Conservation (phyloP, 2,329 filamentous ascomycete species). For the Cordyceps sp. region DNA sequence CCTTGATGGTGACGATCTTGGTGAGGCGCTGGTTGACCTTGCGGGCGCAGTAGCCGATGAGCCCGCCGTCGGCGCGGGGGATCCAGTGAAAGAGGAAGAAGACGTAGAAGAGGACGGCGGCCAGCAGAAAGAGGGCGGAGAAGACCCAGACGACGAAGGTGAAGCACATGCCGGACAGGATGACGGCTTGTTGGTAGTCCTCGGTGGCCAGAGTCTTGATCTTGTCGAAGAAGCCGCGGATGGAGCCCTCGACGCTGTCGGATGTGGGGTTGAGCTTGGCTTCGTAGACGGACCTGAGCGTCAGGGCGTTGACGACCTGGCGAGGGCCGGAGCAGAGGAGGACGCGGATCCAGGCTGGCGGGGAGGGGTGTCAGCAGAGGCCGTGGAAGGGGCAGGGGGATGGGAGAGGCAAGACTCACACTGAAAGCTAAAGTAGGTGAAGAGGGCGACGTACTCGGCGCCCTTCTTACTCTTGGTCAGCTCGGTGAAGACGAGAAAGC, state of each 20-base stretch:
- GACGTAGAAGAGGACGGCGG: conserved; percentile 64
- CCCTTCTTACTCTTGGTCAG: conserved; percentile 86
- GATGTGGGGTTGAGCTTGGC: conserved; percentile 46
- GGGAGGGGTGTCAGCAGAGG: too few species aligned
- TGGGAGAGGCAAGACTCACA: too few species aligned
- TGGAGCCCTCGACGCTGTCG: conserved; percentile 38
- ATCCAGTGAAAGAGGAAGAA: conserved; percentile 90
- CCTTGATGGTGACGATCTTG: conserved; percentile 70
- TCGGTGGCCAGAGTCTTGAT: conserved; percentile 54
- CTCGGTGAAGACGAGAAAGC: conserved; percentile 85
- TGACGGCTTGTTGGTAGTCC: conserved; percentile 63
- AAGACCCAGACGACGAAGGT: conserved; percentile 82
- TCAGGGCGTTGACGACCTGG: conserved; percentile 79
- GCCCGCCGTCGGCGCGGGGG: conserved; percentile 59
- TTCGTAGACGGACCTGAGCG: conserved; percentile 69
- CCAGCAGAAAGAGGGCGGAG: conserved; percentile 56
- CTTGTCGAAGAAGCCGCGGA: conserved; percentile 72
- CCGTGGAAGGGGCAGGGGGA: too few species aligned
- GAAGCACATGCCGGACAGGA: conserved; percentile 83
- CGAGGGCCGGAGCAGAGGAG: conserved; percentile 84
- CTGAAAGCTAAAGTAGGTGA: conserved; percentile 70
- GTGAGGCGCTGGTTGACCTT: conserved; percentile 80
- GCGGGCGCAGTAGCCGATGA: conserved; percentile 74
- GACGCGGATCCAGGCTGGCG: conserved; percentile 72
- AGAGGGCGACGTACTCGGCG: conserved; percentile 76